Conservation (phyloP, 305 asterid genomes). For the Euphrasia arctica region DNA sequence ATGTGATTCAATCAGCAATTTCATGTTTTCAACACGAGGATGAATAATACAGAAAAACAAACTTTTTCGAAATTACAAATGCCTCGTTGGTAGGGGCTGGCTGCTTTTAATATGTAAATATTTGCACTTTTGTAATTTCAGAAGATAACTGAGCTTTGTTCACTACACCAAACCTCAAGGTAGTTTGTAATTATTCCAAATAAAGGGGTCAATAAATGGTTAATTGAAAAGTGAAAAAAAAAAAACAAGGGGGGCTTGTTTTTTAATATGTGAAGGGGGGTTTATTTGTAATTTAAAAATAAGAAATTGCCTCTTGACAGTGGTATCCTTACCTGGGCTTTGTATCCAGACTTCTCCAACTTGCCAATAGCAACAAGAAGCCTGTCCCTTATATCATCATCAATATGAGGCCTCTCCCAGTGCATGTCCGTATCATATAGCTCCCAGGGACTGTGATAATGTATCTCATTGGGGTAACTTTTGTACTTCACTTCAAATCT, state of each 20-base stretch:
- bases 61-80: neutral
- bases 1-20: slow-evolving; percentile 18
- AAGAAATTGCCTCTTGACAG: too few relatives aligned
- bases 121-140: too few relatives aligned
- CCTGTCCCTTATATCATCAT: slow-evolving; percentile 48
- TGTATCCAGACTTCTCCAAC: slow-evolving; percentile 63
- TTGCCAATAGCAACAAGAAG: slow-evolving; percentile 54
- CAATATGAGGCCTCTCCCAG: slow-evolving; percentile 78
- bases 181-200: too few relatives aligned
- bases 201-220: too few relatives aligned
- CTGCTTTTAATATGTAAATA: too few relatives aligned
- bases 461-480: slow-evolving; percentile 73
- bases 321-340: slow-evolving; percentile 45
- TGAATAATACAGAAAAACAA: neutral
- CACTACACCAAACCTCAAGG: too few relatives aligned
- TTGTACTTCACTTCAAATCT: slow-evolving; percentile 77
- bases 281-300: too few relatives aligned
- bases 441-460: slow-evolving; percentile 98
- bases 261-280: too few relatives aligned
- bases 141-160: too few relatives aligned
- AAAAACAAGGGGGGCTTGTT: too few relatives aligned
- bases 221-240: too few relatives aligned
- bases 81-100: neutral
- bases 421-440: slow-evolving; percentile 58
- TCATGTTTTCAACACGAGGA: neutral